Conservation (phyloP, 768 basidiomycete species). For the Lactarius indigo region DNA sequence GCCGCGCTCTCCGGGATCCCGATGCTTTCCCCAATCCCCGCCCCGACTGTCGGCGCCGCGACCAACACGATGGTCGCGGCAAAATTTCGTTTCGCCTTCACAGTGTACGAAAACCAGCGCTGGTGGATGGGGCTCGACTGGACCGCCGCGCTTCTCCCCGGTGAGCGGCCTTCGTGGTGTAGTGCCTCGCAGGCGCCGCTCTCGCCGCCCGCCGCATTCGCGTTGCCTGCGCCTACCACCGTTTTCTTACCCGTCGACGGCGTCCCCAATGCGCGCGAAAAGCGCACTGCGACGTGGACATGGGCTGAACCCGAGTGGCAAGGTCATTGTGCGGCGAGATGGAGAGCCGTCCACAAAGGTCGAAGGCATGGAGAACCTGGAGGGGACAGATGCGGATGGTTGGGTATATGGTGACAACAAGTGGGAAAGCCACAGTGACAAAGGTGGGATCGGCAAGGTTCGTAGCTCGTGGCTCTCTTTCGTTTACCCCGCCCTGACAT, state of each 20-base stretch:
- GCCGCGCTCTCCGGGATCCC: conserved; percentile 53
- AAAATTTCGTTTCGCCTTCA: conserved; percentile 72
- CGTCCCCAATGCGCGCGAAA: conserved; percentile 43
- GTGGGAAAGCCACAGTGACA: conserved; percentile 75
- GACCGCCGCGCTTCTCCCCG: conserved; percentile 88
- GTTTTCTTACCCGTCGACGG: conserved; percentile 46
- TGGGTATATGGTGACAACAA: conserved; percentile 97
- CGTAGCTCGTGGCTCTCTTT: conserved; percentile 17
- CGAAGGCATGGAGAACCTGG: conserved; percentile 42
- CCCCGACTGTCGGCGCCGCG: conserved; percentile 34
- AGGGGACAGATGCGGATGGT: conserved; percentile 76
- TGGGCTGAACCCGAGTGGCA: conserved; percentile 95
- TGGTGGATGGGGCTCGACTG: conserved; percentile 99
- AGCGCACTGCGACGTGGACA: conserved; percentile 75
- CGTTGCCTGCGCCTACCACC: conserved; percentile 59
- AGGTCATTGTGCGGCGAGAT: conserved; percentile 60
- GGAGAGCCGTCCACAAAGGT: conserved; percentile 38
- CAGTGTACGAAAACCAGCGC: conserved; percentile 90
- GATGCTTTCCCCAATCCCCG: conserved; percentile 38
- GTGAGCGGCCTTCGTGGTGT: conserved; percentile 89
- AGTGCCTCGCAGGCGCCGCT: conserved; percentile 53
- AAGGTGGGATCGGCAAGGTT: conserved; percentile 85
- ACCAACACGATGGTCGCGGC: conserved; percentile 2
- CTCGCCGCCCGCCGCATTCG: conserved; percentile 65
- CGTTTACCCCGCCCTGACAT: neutral